phyloP scores from a whole-genome alignment of 345 rosid species.

The Firmiana major region DNA sequence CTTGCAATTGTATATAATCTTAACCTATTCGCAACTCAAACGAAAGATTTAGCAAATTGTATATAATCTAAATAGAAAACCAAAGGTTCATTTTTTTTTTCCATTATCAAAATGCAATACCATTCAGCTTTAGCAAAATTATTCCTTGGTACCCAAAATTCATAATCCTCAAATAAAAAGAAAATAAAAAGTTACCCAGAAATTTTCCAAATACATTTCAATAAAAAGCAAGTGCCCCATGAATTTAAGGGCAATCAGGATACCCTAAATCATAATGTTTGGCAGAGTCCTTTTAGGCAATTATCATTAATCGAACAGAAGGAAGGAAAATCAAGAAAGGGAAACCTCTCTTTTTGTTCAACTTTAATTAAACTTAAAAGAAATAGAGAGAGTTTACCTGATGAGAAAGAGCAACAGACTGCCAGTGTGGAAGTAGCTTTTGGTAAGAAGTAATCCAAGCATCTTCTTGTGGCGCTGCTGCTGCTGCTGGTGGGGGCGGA shows the following conservation, averaged over 20 bases:
- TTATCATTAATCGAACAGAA: not conserved
- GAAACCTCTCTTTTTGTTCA: not conserved
- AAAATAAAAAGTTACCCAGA: not conserved
- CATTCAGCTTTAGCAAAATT: not conserved
- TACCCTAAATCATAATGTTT: not conserved
- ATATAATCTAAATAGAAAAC: not conserved
- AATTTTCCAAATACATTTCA: constrained; percentile 1
- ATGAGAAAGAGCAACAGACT: constrained; percentile 41
- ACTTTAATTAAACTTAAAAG: not conserved
- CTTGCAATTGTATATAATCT: not conserved
- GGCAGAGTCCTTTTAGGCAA: not conserved
- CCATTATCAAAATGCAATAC: not conserved
- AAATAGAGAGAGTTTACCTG: constrained; percentile 33
- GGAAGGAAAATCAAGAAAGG: not conserved
- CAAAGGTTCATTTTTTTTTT: not conserved
- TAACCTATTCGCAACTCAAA: not conserved
- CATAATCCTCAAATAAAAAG: not conserved
- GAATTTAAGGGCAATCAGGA: not conserved
- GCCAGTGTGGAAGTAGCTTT: constrained; percentile 55
- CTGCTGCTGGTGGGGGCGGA: constrained; percentile 23
- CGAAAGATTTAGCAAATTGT: too few species aligned
- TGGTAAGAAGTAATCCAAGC: constrained; percentile 58
- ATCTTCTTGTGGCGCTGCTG: constrained; percentile 41
- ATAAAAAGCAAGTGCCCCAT: not conserved
- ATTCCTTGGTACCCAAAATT: not conserved